Percentiles rank a stretch among this genome's conserved stretches.
These are phyloP conservation scores for Jamesozyma rosinii DNA, from an alignment of 805 yeast genomes.

Conservation along the genomic window DNA sequence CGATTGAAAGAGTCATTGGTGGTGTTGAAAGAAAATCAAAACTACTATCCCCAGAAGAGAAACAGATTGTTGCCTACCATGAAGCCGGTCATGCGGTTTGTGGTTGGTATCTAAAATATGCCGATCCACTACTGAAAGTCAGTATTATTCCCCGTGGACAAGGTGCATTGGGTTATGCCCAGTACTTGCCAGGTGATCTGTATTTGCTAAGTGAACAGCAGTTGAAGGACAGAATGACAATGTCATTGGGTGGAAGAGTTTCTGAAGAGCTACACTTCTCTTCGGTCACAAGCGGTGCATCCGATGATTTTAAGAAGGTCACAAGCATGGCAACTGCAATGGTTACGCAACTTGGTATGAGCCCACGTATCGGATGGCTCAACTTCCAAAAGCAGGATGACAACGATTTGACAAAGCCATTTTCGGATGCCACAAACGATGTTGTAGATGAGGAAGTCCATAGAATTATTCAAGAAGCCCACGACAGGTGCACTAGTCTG, in stretches of 20 bases:
- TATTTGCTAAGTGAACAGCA: conserved; percentile 71
- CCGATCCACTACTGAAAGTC: conserved; percentile 91
- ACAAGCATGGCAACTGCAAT: conserved; percentile 87
- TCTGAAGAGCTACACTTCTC: conserved; percentile 88
- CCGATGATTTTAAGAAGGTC: conserved; percentile 93
- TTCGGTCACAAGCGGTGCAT: conserved; percentile 92
- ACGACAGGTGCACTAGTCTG: conserved; percentile 58
- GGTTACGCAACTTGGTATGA: conserved; percentile 93
- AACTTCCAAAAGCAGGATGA: conserved; percentile 61
- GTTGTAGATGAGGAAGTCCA: conserved; percentile 77
- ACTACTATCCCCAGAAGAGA: conserved; percentile 76
- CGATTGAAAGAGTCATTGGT: conserved; percentile 94
- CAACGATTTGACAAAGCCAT: conserved; percentile 70
- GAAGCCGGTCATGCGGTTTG: conserved; percentile 99
- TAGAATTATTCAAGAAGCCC: conserved; percentile 66
- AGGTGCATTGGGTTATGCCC: conserved; percentile 96
- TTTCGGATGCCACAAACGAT: conserved; percentile 77
- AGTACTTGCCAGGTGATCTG: conserved; percentile 88
- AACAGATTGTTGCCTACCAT: conserved; percentile 87
- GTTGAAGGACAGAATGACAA: conserved; percentile 81
- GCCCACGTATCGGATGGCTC: conserved; percentile 74
- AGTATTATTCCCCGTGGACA: conserved; percentile 95
- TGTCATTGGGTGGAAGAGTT: conserved; percentile 96
- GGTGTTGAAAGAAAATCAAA: conserved; percentile 89
- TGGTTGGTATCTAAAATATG: conserved; percentile 88